A percentile compares a stretch with the other conserved stretches of the same genome.
Conservation (phyloP, 2,329 filamentous ascomycete species). For the Diaporthe citri region DNA sequence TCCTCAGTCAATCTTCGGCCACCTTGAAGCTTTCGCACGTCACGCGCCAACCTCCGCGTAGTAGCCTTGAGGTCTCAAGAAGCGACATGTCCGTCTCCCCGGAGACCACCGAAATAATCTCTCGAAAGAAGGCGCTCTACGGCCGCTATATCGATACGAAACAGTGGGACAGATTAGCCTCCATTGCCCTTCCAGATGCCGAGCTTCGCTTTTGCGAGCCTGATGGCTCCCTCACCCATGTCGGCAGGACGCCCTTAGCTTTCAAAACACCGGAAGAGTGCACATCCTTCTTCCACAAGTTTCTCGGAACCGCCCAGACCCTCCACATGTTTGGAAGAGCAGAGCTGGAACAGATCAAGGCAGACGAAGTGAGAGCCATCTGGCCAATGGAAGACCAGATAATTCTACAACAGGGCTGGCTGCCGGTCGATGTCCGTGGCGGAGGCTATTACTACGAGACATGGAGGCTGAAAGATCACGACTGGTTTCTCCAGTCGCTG, state of each 20-base stretch:
- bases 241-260: not conserved
- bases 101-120: constrained; percentile 43
- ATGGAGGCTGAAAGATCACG: constrained; percentile 24
- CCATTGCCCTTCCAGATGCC: constrained; percentile 43
- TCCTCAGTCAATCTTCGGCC: not conserved
- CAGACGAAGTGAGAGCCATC: constrained; percentile 45
- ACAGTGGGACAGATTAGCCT: constrained; percentile 43
- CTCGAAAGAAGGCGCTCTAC: constrained; percentile 45
- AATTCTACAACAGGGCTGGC: not conserved
- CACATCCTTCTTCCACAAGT: constrained; percentile 41
- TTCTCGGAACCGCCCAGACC: constrained; percentile 44
- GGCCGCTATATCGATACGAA: constrained; percentile 46
- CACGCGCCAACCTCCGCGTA: not conserved
- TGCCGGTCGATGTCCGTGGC: not conserved
- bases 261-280: constrained; percentile 33
- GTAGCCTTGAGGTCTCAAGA: rapidly evolving
- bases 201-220: constrained; percentile 37
- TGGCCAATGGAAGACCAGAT: constrained; percentile 37
- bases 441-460: constrained; percentile 35
- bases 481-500: constrained; percentile 29
- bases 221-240: not conserved
- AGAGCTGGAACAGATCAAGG: constrained; percentile 44
- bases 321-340: constrained; percentile 44
- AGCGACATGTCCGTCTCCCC: constrained; percentile 36
- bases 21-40: not conserved